Conservation (phyloP, 192 early-diverging fungal species). For the Coemansia sp. region DNA sequence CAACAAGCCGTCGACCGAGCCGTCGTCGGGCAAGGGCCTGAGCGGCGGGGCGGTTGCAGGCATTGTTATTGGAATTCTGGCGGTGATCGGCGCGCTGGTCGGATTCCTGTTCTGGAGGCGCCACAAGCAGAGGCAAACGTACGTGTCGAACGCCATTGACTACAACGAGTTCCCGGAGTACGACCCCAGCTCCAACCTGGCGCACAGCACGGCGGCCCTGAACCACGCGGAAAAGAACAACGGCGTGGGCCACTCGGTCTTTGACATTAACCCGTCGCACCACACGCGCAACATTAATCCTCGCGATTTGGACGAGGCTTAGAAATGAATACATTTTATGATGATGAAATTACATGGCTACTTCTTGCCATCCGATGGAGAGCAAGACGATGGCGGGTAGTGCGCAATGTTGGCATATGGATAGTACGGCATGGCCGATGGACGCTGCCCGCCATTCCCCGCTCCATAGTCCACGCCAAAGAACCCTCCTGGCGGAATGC, state of each 20-base stretch:
- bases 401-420: conserved; percentile 8
- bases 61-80: conserved; percentile 28
- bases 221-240: conserved; percentile 10
- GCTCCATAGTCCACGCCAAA: conserved; percentile 12
- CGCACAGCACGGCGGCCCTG: neutral
- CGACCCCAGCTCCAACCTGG: conserved; percentile 21
- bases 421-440: conserved; percentile 16
- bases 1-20: neutral
- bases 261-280: conserved; percentile 30
- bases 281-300: conserved; percentile 28
- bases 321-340: too few species aligned
- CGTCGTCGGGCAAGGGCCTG: conserved; percentile 11
- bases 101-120: conserved; percentile 40
- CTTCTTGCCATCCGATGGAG: neutral
- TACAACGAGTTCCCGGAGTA: conserved; percentile 53
- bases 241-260: conserved; percentile 16
- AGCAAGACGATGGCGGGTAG: neutral
- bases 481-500: conserved; percentile 7
- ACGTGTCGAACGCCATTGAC: conserved; percentile 27
- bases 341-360: too few species aligned
- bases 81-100: conserved; percentile 12
- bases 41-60: conserved; percentile 48
- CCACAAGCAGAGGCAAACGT: conserved; percentile 28
- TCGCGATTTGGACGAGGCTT: conserved; percentile 46
- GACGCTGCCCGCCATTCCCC: neutral